phyloP scores from a whole-genome alignment of 169 alveolate genomes.

The Toxoplasma gondii region DNA sequence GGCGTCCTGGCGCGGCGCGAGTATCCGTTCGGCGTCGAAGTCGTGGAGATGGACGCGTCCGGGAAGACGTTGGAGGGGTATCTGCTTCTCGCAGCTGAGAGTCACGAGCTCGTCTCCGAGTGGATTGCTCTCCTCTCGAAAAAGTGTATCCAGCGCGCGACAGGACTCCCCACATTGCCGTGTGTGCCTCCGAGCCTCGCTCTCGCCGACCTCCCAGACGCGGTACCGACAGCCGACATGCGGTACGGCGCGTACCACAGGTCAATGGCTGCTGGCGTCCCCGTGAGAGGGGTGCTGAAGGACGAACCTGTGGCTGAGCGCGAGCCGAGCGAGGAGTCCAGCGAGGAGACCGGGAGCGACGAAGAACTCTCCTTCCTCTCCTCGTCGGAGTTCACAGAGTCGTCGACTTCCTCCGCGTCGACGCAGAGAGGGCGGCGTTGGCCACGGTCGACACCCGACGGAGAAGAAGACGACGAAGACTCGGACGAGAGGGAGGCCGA shows the following conservation, averaged over 20 bases:
- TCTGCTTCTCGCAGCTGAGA: conserved; percentile 54
- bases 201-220: background rate
- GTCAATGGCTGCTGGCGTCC: conserved; percentile 24
- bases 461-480: background rate
- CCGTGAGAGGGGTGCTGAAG: background rate
- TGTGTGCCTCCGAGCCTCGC: background rate
- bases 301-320: background rate
- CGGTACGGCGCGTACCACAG: conserved; percentile 20
- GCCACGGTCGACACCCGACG: too few species aligned
- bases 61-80: background rate
- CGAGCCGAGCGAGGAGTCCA: background rate
- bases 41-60: conserved; percentile 1
- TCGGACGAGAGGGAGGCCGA: too few species aligned
- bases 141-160: background rate
- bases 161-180: background rate
- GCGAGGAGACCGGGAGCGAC: background rate
- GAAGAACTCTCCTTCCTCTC: background rate
- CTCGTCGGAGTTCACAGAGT: background rate
- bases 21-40: conserved; percentile 36
- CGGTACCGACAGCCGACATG: background rate
- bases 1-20: conserved; percentile 26
- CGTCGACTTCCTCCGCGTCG: background rate
- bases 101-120: conserved; percentile 20
- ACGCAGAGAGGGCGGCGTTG: background rate
- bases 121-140: conserved; percentile 11